Evolutionary conservation across 768 basidiomycete species (phyloP), one percentile per base, ranked within the genome.

Genomic region (Cyathus striatus): DNA sequence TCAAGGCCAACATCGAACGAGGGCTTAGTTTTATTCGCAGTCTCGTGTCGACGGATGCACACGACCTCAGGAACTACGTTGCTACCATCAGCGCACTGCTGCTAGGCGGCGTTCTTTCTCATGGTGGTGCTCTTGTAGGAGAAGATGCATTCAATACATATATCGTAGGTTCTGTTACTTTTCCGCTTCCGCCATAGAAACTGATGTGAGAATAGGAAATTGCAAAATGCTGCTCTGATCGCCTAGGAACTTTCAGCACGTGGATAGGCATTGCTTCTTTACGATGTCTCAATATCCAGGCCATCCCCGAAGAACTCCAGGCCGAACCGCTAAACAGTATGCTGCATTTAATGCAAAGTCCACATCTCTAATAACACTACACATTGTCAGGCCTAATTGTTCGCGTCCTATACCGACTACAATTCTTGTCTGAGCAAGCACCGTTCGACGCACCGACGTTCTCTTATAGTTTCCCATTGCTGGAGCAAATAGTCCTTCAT

Each of bases 371-470:
- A 32, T 23, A 40, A 2, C 35, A 38, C 24, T 16, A 13, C 22
- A 2, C 50, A 78, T 73, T 57, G 52, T 26, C 44, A 93, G 93
- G 71, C 5, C 68, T 97, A 23, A 72, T 94, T 20, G 68, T 89
- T 36, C 87, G 96, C 21, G 82, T 98, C 1, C 69, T 99, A 2
- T 87, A 95, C 58, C 81, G 89, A 16, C 60, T 98, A 0, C 81
- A 88, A 16, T 85, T 77, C 45, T 68, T 94, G 3, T 82, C 90
- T 0, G 89, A 94, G 48, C 84, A 90, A 49, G 64, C 76, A 1
- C 80, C 91, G 0, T 84, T 97, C 40, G 90, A 95, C 56, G 75
- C 85, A 1, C 80, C 89, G 2, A 93, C 92, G 0, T 95, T 89
- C 62, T 80, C 88, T 0, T 90, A 93, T 50, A 63, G 78, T 0